phyloP scores from a whole-genome alignment of 2,329 filamentous ascomycete genomes.

The Davidsoniella neocaledoniae region DNA sequence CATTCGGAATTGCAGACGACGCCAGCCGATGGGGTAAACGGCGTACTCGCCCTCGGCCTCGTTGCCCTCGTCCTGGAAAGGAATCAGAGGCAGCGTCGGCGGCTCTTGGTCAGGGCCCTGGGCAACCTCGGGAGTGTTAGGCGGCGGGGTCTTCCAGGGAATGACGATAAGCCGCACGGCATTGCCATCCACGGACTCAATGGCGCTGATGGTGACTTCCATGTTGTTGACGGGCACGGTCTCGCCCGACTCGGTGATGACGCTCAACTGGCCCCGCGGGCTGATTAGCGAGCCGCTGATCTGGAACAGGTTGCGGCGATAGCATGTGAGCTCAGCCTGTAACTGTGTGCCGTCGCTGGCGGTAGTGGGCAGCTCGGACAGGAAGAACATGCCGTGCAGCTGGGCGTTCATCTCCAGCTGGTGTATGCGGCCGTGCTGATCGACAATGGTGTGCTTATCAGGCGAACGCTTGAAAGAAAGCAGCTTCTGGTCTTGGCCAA shows the following conservation, averaged over 20 bases:
- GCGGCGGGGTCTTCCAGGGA: slow-evolving; percentile 90
- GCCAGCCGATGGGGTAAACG: slow-evolving; percentile 87
- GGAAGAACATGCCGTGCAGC: slow-evolving; percentile 77
- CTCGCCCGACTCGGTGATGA: slow-evolving; percentile 71
- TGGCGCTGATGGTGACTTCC: slow-evolving; percentile 79
- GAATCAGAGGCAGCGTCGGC: slow-evolving; percentile 57
- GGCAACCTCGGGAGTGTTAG: slow-evolving; percentile 51
- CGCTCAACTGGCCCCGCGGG: slow-evolving; percentile 59
- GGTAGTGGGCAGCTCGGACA: slow-evolving; percentile 60
- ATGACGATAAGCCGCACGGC: slow-evolving; percentile 88
- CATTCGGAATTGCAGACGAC: slow-evolving; percentile 79
- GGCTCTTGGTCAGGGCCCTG: slow-evolving; percentile 68
- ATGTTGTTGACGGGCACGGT: slow-evolving; percentile 66
- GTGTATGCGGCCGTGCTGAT: slow-evolving; percentile 41
- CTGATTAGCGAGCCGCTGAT: slow-evolving; percentile 80
- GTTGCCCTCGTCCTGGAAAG: slow-evolving; percentile 42
- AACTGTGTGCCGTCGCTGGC: slow-evolving; percentile 38
- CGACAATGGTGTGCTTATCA: slow-evolving; percentile 44
- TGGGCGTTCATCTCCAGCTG: slow-evolving; percentile 52
- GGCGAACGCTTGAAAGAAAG: slow-evolving; percentile 39
- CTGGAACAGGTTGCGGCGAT: slow-evolving; percentile 88
- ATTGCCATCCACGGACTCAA: slow-evolving; percentile 87
- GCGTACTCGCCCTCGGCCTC: slow-evolving; percentile 62
- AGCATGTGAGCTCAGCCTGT: slow-evolving; percentile 81
- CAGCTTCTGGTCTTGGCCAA: slow-evolving; percentile 44